Conservation (phyloP, 148 eudicot species). For the Camellia japonica region DNA sequence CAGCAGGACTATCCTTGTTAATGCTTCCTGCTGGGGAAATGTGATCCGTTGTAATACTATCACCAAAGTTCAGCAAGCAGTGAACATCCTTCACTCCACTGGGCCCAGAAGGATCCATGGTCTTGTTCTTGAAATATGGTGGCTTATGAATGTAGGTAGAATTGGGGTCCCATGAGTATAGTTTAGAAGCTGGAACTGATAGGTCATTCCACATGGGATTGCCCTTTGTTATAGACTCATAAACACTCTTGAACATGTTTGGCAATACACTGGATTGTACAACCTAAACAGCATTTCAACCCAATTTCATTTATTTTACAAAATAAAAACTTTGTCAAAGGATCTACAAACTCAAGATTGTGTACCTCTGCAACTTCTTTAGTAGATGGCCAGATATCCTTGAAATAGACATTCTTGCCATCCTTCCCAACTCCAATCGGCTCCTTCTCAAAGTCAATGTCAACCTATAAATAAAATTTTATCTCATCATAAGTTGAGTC, state of each 20-base stretch:
- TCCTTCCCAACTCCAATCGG: not conserved
- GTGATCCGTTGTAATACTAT: not conserved
- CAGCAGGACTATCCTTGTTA: constrained; percentile 2
- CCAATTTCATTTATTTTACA: not conserved
- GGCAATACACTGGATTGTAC: constrained; percentile 4
- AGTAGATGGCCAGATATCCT: constrained; percentile 2
- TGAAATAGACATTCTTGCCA: not conserved
- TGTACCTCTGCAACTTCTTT: not conserved
- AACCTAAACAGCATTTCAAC: not conserved
- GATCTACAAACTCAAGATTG: not conserved
- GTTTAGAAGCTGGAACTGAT: not conserved
- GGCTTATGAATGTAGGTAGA: constrained; percentile 16
- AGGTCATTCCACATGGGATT: constrained; percentile 8
- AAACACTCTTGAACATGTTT: constrained; percentile 1
- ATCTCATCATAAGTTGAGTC: not conserved
- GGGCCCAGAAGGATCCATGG: constrained; percentile 5
- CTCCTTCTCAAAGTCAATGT: not conserved
- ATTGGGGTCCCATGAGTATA: constrained; percentile 11
- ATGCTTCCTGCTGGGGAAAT: constrained; percentile 15
- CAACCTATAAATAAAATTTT: constrained; percentile 7
- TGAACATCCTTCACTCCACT: constrained; percentile 3
- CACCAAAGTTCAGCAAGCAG: constrained; percentile 9
- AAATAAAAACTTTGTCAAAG: not conserved
- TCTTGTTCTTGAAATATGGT: constrained; percentile 7
- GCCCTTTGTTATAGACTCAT: constrained; percentile 8